These are phyloP conservation scores for Candida sithepensis DNA, from an alignment of 805 yeast genomes.

Conservation along the genomic window DNA sequence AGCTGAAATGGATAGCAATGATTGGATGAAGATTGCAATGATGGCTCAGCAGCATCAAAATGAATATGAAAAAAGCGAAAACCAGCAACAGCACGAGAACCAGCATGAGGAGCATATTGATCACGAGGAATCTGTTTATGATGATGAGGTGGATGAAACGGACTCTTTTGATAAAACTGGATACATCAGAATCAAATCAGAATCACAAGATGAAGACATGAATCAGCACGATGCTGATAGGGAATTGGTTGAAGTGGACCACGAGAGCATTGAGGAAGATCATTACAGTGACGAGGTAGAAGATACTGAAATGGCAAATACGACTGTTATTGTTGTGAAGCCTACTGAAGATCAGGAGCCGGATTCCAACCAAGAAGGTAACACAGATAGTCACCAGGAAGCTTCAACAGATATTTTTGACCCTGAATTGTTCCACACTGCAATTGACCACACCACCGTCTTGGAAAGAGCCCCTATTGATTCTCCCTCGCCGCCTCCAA, in stretches of 20 bases:
- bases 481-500: constrained; percentile 12
- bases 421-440: constrained; percentile 8
- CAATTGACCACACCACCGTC: constrained; percentile 3
- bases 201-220: neutral
- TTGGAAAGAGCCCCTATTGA: neutral
- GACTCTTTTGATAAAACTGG: neutral
- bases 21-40: constrained; percentile 12
- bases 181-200: neutral
- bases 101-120: neutral
- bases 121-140: constrained; percentile 1
- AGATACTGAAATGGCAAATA: constrained; percentile 1
- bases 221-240: too few species aligned
- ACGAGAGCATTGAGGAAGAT: neutral
- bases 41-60: constrained; percentile 7
- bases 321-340: constrained; percentile 7
- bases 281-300: constrained; percentile 1
- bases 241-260: neutral
- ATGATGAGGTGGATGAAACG: constrained; percentile 9
- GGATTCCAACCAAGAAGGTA: neutral
- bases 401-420: constrained; percentile 1
- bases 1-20: constrained; percentile 1
- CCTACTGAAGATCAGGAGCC: neutral
- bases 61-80: neutral
- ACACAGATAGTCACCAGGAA: neutral
- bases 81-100: too few species aligned